Evolutionary conservation across 108 stramenopile genomes (phyloP).

Genomic region (Parietichytrium sp.): DNA sequence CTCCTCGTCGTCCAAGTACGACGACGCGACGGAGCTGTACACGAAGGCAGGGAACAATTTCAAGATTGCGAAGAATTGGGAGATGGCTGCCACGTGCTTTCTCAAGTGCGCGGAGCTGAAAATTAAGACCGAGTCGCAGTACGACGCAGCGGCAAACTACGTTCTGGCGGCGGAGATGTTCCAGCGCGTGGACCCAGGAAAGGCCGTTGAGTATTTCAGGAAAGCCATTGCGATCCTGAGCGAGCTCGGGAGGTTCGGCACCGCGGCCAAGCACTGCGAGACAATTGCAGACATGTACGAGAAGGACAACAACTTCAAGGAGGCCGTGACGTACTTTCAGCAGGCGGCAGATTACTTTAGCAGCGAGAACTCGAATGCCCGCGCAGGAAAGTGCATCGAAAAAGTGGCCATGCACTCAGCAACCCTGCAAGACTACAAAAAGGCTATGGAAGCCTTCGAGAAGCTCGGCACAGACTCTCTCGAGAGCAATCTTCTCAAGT

Average conservation of each 20-base stretch:
- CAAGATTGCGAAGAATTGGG: constrained; percentile 33
- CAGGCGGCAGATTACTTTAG: constrained; percentile 15
- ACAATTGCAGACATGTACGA: constrained; percentile 21
- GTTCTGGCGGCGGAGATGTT: constrained; percentile 5
- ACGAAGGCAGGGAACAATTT: constrained; percentile 22
- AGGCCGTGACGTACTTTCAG: not conserved
- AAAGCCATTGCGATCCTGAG: not conserved
- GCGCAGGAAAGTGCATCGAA: constrained; percentile 24
- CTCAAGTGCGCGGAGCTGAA: constrained; percentile 24
- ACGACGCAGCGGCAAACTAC: constrained; percentile 26
- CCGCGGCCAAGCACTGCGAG: constrained; percentile 20
- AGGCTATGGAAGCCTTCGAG: constrained; percentile 23
- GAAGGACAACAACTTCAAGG: constrained; percentile 7
- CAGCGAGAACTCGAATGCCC: constrained; percentile 8
- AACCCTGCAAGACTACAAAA: not conserved
- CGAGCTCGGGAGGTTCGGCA: not conserved
- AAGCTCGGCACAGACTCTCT: not conserved
- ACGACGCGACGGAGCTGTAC: constrained; percentile 32
- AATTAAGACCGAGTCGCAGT: not conserved
- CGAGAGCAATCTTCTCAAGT: constrained; percentile 25
- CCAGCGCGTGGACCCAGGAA: not conserved
- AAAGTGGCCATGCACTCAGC: constrained; percentile 12
- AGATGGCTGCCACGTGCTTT: constrained; percentile 19
- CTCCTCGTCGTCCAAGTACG: constrained; percentile 25
- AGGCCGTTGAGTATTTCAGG: not conserved